These are phyloP conservation scores for Phaeotremella skinneri DNA, from an alignment of 768 basidiomycete species.

Conservation along the genomic window DNA sequence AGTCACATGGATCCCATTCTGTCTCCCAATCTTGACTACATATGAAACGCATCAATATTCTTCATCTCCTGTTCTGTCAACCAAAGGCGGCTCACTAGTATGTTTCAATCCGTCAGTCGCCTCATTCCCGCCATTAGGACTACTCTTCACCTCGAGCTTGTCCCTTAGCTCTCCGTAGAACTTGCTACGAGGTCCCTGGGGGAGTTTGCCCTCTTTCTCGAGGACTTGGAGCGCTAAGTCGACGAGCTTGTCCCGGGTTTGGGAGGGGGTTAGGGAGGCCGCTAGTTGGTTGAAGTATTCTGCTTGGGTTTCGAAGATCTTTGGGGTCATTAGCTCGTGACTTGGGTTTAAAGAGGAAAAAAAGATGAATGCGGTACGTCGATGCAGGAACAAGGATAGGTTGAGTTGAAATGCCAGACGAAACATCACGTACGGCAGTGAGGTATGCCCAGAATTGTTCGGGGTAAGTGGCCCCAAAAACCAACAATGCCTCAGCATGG, in stretches of 20 bases:
- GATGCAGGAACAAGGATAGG: neutral
- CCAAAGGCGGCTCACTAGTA: constrained; percentile 60
- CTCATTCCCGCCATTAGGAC: constrained; percentile 74
- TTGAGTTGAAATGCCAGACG: neutral
- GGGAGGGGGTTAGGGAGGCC: constrained; percentile 63
- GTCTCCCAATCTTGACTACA: constrained; percentile 82
- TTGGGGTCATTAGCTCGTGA: constrained; percentile 4
- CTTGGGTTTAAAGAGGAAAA: neutral
- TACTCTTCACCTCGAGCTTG: constrained; percentile 61
- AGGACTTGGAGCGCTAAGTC: constrained; percentile 34
- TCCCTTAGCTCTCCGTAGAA: constrained; percentile 61
- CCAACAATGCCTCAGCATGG: constrained; percentile 76
- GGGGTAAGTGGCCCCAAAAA: constrained; percentile 70
- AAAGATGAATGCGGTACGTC: neutral
- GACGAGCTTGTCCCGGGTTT: constrained; percentile 73
- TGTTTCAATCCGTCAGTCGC: constrained; percentile 87
- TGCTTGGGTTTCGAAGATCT: constrained; percentile 74
- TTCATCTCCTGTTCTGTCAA: constrained; percentile 3
- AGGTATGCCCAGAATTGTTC: constrained; percentile 78
- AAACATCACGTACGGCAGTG: constrained; percentile 56
- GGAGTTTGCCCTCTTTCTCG: constrained; percentile 54
- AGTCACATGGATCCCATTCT: constrained; percentile 89
- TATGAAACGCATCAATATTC: neutral
- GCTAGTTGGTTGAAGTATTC: constrained; percentile 78
- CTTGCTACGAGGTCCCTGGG: constrained; percentile 58